Evolutionary conservation across 768 basidiomycete genomes (phyloP), one percentile per base, ranked within the genome.

Genomic region (Cyclocybe cylindracea): DNA sequence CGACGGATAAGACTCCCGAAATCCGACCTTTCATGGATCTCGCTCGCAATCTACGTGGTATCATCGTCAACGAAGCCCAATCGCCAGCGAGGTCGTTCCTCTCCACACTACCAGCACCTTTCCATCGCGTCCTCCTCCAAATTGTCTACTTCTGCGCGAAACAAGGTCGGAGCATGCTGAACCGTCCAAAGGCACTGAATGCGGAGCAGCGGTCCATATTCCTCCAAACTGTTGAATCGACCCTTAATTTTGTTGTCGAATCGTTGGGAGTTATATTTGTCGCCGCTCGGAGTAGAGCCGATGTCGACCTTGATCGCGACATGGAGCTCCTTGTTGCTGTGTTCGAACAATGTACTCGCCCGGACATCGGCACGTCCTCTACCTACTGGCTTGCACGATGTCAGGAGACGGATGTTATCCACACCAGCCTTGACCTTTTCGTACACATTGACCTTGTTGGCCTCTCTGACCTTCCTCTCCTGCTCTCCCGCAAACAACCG

Each of bases 51-150:
- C 70, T 89, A 18, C 82, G 82, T 38, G 76, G 72, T 5, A 82
- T 95, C 59, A 73, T 93, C 51, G 69, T 82, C 31, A 94, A 86
- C 61, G 85, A 88, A 48, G 74, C 83, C 1, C 93, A 92, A 61
- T 78, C 87, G 0, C 89, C 92, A 1, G 71, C 84, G 1, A 74
- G 77, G 39, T 93, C 93, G 1, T 78, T 96, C 62, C 78, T 91
- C 5, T 82, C 86, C 4, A 70, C 77, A 19, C 61, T 83, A 5
- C 74, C 85, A 0, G 75, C 80, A 13, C 82, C 86, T 0, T 93
- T 94, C 75, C 94, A 98, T 64, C 84, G 83, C 39, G 78, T 80
- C 0, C 78, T 95, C 46, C 74, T 98, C 24, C 87, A 93, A 59
- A 82, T 92, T 50, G 69, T 90, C 41, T 94, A 87, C 69, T 91